These are phyloP conservation scores for Aspergillus luchuensis DNA, from an alignment of 2,329 filamentous ascomycete genomes.

Conservation along the genomic window DNA sequence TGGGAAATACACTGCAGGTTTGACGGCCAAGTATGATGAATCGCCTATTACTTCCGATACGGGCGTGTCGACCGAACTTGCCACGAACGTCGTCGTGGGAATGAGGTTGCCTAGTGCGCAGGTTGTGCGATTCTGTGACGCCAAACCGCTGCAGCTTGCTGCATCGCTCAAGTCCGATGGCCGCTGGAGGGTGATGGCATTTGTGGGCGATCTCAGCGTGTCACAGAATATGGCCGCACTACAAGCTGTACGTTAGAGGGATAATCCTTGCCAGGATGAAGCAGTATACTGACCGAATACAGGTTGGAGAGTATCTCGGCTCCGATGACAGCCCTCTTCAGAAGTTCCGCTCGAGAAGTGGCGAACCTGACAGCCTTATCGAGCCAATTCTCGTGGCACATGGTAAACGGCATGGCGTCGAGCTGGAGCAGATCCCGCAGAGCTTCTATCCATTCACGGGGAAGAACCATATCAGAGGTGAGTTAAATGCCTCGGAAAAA, in stretches of 20 bases:
- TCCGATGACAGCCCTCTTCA: conserved; percentile 46
- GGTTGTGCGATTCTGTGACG: conserved; percentile 63
- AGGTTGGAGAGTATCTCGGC: conserved; percentile 45
- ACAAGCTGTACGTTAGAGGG: conserved; percentile 37
- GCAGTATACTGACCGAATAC: conserved; percentile 9
- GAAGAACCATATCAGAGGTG: conserved; percentile 58
- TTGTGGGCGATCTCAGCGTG: conserved; percentile 47
- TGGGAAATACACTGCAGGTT: conserved; percentile 62
- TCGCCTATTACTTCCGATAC: conserved; percentile 49
- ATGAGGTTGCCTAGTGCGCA: conserved; percentile 58
- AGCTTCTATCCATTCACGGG: conserved; percentile 61
- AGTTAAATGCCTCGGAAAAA: conserved; percentile 11
- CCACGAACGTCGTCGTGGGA: conserved; percentile 44
- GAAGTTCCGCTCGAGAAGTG: conserved; percentile 46
- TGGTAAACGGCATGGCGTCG: conserved; percentile 51
- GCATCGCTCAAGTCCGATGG: conserved; percentile 55
- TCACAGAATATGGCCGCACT: conserved; percentile 33
- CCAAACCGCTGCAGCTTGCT: conserved; percentile 56
- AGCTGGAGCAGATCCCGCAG: conserved; percentile 57
- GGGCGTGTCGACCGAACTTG: conserved; percentile 39
- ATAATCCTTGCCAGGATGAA: background rate
- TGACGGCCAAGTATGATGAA: conserved; percentile 57
- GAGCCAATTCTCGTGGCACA: conserved; percentile 59
- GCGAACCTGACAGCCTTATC: conserved; percentile 58
- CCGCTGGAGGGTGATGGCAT: conserved; percentile 55